Evolutionary conservation across 192 early-diverging fungal species (phyloP).

Genomic region (Pilaira anomala): DNA sequence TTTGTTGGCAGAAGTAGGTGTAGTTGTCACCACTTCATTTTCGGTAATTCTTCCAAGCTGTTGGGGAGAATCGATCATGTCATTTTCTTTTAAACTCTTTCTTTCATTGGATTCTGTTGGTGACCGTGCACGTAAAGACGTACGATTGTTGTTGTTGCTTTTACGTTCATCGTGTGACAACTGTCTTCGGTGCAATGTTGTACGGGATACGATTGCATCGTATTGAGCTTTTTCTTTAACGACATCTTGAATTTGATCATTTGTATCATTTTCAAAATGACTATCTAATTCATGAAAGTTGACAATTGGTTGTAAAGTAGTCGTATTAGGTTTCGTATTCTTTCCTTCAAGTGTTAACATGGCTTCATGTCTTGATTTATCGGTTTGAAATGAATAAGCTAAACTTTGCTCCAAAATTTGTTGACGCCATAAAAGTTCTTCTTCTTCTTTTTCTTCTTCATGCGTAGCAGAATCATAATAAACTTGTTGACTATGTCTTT

Average conservation of each 20-base stretch:
- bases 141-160: neutral
- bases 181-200: neutral
- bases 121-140: no score
- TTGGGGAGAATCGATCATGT: neutral
- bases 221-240: slow-evolving; percentile 9
- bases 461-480: no score
- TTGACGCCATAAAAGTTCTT: neutral
- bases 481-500: neutral
- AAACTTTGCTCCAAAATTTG: neutral
- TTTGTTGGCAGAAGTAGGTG: neutral
- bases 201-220: slow-evolving; percentile 7
- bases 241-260: neutral
- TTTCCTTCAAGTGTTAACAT: slow-evolving; percentile 17
- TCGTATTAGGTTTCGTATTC: neutral
- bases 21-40: neutral
- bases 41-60: neutral
- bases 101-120: neutral
- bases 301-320: neutral
- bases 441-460: neutral
- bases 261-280: slow-evolving; percentile 7
- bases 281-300: slow-evolving; percentile 4
- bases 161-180: slow-evolving; percentile 6
- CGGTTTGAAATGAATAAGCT: neutral
- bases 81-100: neutral
- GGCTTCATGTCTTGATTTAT: slow-evolving; percentile 17